A percentile compares a stretch with the other conserved stretches of the same genome.
Evolutionary conservation across 768 basidiomycete genomes (phyloP).

Genomic region (Lactifluus volemus): DNA sequence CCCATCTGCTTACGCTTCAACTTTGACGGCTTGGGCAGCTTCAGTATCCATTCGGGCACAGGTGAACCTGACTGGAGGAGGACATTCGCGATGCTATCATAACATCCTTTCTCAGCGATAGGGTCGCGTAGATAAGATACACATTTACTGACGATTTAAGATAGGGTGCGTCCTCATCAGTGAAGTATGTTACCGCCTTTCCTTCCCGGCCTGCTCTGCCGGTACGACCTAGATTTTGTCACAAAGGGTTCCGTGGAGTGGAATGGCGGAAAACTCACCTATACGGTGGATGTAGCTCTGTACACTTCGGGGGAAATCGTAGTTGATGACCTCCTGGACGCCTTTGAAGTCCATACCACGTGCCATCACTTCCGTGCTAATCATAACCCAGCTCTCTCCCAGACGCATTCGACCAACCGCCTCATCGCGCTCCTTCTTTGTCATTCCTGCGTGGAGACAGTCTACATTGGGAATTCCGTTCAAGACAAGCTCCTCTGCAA

Average conservation of each 20-base stretch:
- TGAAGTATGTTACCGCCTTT: conserved; percentile 93
- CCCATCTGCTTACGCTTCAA: conserved; percentile 81
- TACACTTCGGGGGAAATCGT: conserved; percentile 92
- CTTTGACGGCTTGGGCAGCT: conserved; percentile 88
- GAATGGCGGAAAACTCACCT: conserved; percentile 36
- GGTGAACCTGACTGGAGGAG: conserved; percentile 83
- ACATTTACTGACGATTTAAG: conserved; percentile 63
- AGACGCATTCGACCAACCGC: conserved; percentile 75
- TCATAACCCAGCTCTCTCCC: conserved; percentile 91
- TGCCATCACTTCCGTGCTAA: conserved; percentile 96
- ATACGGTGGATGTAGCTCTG: conserved; percentile 97
- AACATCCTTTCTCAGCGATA: neutral
- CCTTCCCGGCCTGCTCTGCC: conserved; percentile 91
- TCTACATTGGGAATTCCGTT: conserved; percentile 77
- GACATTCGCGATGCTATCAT: conserved; percentile 84
- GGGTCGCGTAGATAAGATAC: conserved; percentile 5
- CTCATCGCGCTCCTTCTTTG: conserved; percentile 79
- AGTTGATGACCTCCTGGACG: conserved; percentile 89
- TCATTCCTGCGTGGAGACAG: conserved; percentile 86
- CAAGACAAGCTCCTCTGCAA: conserved; percentile 73
- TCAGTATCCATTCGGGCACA: conserved; percentile 93
- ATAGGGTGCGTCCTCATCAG: conserved; percentile 84
- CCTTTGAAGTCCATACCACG: conserved; percentile 98
- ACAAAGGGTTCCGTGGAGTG: neutral
- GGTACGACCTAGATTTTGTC: conserved; percentile 60